phyloP scores from a whole-genome alignment of 1,284 basidiomycete species.

The Trichosporon coremiiforme region DNA sequence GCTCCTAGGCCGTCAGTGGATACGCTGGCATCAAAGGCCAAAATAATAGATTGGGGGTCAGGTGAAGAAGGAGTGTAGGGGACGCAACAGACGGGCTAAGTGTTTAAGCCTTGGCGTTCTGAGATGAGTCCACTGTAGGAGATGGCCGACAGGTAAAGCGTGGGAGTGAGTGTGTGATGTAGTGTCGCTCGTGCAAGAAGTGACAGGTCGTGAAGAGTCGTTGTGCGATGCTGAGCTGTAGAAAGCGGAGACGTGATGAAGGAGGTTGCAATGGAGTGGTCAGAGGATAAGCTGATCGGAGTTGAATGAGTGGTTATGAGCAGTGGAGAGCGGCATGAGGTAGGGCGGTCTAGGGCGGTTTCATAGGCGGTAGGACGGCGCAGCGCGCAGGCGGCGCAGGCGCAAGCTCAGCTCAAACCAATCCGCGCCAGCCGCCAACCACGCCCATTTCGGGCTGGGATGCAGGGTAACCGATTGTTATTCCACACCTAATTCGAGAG shows the following conservation, averaged over 20 bases:
- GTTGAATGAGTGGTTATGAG: background rate
- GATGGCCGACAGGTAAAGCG: background rate
- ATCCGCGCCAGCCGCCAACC: background rate
- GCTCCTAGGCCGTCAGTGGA: background rate
- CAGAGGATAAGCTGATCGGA: background rate
- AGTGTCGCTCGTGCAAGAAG: background rate
- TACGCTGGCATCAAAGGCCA: conserved; percentile 7
- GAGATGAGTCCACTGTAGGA: background rate
- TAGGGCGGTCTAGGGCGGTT: background rate
- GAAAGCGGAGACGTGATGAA: background rate
- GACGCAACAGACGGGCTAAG: background rate
- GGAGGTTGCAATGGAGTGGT: background rate
- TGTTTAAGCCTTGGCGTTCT: conserved; percentile 1
- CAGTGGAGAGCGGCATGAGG: background rate
- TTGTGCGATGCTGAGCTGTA: background rate
- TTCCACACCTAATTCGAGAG: background rate
- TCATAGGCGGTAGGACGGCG: no score
- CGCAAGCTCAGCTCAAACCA: background rate
- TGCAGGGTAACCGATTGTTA: background rate
- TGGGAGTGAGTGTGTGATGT: conserved; percentile 5
- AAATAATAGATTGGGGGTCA: background rate
- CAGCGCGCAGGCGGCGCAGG: background rate
- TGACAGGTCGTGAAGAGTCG: background rate
- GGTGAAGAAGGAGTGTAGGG: background rate
- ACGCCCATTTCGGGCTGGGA: background rate